phyloP scores from a whole-genome alignment of 2,329 filamentous ascomycete species.

The Alternaria arbusti region DNA sequence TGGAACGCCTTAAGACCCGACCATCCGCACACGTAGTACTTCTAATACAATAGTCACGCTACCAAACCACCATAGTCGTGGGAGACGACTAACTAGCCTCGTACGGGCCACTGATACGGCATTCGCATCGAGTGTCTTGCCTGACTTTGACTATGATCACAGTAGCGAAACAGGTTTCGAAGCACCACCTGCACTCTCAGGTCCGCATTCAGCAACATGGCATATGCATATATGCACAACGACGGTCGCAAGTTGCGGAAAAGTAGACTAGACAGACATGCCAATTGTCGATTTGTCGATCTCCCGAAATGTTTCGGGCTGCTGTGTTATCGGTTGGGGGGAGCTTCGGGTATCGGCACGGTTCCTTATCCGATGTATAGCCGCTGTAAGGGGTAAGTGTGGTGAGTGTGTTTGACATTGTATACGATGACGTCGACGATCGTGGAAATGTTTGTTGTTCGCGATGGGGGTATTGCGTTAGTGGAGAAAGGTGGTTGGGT shows the following conservation, averaged over 20 bases:
- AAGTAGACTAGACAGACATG: neutral
- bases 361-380: neutral
- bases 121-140: neutral
- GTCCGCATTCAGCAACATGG: neutral
- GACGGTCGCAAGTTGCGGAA: neutral
- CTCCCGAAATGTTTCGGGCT: slow-evolving; percentile 19
- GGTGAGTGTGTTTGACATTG: neutral
- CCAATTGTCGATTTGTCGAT: slow-evolving; percentile 14
- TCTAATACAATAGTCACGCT: neutral
- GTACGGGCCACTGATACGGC: neutral
- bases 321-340: neutral
- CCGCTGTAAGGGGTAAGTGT: neutral
- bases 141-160: neutral
- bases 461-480: neutral
- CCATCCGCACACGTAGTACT: neutral
- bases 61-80: slow-evolving; percentile 8
- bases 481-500: neutral
- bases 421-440: slow-evolving; percentile 10
- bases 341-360: slow-evolving; percentile 1
- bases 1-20: neutral
- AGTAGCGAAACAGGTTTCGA: neutral
- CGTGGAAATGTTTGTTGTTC: neutral
- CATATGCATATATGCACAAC: neutral
- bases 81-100: neutral
- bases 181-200: slow-evolving; percentile 4